Evolutionary conservation across 257 asterid species (phyloP), one percentile per base, ranked within the genome.

Genomic region (Capsicum pubescens): DNA sequence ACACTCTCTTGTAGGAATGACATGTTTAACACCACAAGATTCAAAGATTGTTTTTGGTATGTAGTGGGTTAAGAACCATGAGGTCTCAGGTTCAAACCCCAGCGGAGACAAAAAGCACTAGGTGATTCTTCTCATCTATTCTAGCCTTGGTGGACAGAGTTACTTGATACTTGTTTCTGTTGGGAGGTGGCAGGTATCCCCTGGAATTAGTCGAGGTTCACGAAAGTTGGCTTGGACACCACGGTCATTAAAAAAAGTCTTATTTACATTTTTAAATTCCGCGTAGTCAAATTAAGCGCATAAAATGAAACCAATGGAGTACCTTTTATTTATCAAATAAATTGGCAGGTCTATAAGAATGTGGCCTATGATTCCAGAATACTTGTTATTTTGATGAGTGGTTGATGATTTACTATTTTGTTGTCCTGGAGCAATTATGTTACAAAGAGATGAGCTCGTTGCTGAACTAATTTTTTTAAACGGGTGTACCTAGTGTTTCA

Each of bases 391-490:
- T 19, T 74, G 8, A 50, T 19, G 12, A 48, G 42, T 19, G 80
- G 80, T 48, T 12, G 60, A 50, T 12, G 80, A 52, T 50, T 74
- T 7, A 48, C 56, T 71, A 46, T 71, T 71, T 74, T 74, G 4
- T 74, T 48, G 19, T 19, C 13, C 44, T 21, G 44, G 80, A 50
- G 60, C 60, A 48, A 74, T 14, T 50, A 13, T 72, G 44, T 50
- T 74, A 19, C 80, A 48, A 74, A 16, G 44, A 74, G 42, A 74
- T 48, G 39, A 74, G 50, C 60, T 15, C 19, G 11, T 44, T 46
- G 35, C 79, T 71, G 79, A 71, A 71, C 58, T 71, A 10, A 46
- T n/a, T 72, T 63, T 72, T 54, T 48, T 72, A 48, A 48, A 48
- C 0, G 13, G 60, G 60, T 2, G 60, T 72, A n/a, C 80, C 80